phyloP scores from a whole-genome alignment of 257 asterid species.

The Solanum neorickii region DNA sequence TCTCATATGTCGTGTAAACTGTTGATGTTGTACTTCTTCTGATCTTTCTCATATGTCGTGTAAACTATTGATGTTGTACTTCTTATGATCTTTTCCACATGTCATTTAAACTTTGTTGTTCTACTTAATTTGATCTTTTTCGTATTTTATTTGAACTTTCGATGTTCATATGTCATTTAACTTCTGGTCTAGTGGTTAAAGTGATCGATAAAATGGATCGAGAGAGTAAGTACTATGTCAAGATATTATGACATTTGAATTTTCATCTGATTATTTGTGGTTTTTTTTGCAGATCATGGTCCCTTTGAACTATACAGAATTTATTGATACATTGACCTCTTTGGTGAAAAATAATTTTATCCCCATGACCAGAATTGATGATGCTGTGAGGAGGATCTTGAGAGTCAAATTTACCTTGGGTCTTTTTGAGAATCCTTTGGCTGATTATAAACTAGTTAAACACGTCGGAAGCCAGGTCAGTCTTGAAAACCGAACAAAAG shows the following conservation, averaged over 20 bases:
- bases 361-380: conserved; percentile 47
- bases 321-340: conserved; percentile 9
- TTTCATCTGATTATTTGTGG: not conserved
- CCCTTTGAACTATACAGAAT: conserved; percentile 27
- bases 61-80: not conserved
- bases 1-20: not conserved
- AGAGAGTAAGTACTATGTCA: not conserved
- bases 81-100: not conserved
- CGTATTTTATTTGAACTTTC: too few relatives aligned
- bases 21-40: not conserved
- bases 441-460: conserved; percentile 28
- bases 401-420: conserved; percentile 51
- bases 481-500: not conserved
- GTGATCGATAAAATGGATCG: not conserved
- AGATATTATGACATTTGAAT: not conserved
- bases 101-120: not conserved
- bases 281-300: conserved; percentile 29
- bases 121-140: too few relatives aligned
- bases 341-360: conserved; percentile 28
- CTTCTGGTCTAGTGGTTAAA: not conserved
- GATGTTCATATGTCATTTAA: too few relatives aligned
- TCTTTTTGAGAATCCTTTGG: conserved; percentile 47
- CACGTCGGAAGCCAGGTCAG: conserved; percentile 37
- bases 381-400: conserved; percentile 51
- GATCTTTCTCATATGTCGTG: not conserved